phyloP scores from a whole-genome alignment of 2,329 filamentous ascomycete genomes.

The Curvularia eragrostidis region DNA sequence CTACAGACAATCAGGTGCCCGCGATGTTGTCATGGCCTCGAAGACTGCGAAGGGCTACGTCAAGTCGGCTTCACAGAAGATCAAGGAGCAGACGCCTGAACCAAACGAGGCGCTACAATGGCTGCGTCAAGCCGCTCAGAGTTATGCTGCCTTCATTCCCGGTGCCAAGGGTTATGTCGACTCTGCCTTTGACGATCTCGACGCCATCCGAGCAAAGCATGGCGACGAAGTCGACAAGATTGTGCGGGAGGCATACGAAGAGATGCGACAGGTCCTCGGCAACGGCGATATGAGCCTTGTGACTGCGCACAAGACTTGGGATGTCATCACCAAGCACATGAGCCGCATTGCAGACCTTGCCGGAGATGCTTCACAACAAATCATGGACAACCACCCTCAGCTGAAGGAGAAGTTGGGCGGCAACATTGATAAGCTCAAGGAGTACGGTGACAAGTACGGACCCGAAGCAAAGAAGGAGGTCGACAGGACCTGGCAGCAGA shows the following conservation, averaged over 20 bases:
- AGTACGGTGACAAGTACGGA: slow-evolving; percentile 72
- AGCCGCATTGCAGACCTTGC: slow-evolving; percentile 67
- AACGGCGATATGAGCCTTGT: slow-evolving; percentile 67
- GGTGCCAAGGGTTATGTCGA: slow-evolving; percentile 74
- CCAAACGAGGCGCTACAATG: slow-evolving; percentile 71
- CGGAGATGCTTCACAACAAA: slow-evolving; percentile 66
- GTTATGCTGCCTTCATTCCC: slow-evolving; percentile 75
- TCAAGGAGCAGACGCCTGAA: slow-evolving; percentile 68
- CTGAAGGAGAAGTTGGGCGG: slow-evolving; percentile 75
- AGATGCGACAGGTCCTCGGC: slow-evolving; percentile 68
- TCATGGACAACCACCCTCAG: slow-evolving; percentile 75
- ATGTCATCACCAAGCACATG: slow-evolving; percentile 67
- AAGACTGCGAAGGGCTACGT: slow-evolving; percentile 67
- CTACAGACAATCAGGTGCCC: slow-evolving; percentile 62
- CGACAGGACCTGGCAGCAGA: slow-evolving; percentile 72
- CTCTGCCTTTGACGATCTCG: slow-evolving; percentile 72
- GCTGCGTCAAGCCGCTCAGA: slow-evolving; percentile 70
- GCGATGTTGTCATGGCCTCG: slow-evolving; percentile 56
- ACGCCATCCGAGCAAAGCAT: slow-evolving; percentile 71
- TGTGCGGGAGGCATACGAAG: slow-evolving; percentile 69
- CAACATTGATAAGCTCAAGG: slow-evolving; percentile 71
- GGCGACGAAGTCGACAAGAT: slow-evolving; percentile 73
- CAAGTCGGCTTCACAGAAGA: slow-evolving; percentile 64
- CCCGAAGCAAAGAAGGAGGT: slow-evolving; percentile 79
- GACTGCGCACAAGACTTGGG: slow-evolving; percentile 66